Conservation (phyloP, 148 eudicot genomes). For the Fagopyrum tataricum region DNA sequence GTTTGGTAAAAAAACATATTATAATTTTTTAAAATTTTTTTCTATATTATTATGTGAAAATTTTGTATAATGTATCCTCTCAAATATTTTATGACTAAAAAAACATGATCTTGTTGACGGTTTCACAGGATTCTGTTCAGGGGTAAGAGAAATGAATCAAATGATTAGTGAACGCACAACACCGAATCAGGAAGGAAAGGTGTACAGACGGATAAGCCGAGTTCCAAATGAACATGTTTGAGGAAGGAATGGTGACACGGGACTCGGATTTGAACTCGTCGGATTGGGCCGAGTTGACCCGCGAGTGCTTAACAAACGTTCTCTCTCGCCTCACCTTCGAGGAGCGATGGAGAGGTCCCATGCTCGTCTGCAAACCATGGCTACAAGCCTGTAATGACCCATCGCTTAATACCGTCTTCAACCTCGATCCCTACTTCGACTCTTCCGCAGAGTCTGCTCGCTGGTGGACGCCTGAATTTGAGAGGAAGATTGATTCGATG, state of each 20-base stretch:
- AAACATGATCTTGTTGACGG: too few species aligned
- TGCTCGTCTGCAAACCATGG: slow-evolving; percentile 85
- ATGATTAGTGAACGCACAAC: neutral
- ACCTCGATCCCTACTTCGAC: slow-evolving; percentile 60
- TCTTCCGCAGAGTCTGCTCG: slow-evolving; percentile 50
- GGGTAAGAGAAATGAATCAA: neutral
- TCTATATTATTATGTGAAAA: neutral
- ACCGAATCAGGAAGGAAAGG: neutral
- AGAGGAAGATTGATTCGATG: slow-evolving; percentile 58
- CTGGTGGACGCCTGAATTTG: slow-evolving; percentile 74
- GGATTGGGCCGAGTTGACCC: slow-evolving; percentile 83
- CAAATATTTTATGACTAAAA: too few species aligned
- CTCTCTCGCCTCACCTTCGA: slow-evolving; percentile 57
- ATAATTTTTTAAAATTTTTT: too few species aligned
- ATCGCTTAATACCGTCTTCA: slow-evolving; percentile 42
- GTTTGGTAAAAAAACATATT: too few species aligned
- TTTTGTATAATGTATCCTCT: neutral
- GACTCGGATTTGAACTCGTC: slow-evolving; percentile 18
- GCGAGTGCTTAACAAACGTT: slow-evolving; percentile 68
- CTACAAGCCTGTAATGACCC: slow-evolving; percentile 61
- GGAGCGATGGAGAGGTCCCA: slow-evolving; percentile 57
- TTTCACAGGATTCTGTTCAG: too few species aligned
- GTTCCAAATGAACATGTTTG: neutral
- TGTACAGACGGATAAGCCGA: neutral
- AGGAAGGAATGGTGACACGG: neutral